A percentile compares a stretch with the other conserved stretches of the same genome.
Evolutionary conservation across 2,329 filamentous ascomycete genomes (phyloP).

Genomic region (Colletotrichum sp.): DNA sequence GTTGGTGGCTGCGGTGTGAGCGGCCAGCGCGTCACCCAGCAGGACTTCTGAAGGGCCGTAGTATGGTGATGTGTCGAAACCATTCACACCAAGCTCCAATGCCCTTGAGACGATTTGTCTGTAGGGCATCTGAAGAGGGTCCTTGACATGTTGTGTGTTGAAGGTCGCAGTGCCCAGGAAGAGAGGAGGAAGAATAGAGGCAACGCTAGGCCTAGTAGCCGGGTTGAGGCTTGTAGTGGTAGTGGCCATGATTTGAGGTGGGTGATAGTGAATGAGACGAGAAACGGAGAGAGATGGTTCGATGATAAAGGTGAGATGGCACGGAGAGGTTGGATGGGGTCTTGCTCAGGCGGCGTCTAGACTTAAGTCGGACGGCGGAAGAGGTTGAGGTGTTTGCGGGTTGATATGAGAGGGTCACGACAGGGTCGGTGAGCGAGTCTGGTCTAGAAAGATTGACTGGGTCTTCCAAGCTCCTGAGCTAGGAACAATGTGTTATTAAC

Average conservation of each 20-base stretch:
- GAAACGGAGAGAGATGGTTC: not conserved
- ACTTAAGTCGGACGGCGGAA: not conserved
- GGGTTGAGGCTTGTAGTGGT: not conserved
- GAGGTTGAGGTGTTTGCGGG: not conserved
- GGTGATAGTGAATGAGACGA: not conserved
- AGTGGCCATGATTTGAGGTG: not conserved
- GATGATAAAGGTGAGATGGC: not conserved
- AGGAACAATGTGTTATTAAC: not conserved
- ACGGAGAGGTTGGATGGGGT: not conserved
- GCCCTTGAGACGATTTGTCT: slow-evolving; percentile 15
- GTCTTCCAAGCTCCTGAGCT: not conserved
- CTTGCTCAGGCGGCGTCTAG: not conserved
- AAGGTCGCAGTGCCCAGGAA: slow-evolving; percentile 90
- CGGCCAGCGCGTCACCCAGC: slow-evolving; percentile 44
- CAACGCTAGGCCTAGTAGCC: not conserved
- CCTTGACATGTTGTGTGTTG: slow-evolving; percentile 78
- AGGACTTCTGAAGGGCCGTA: slow-evolving; percentile 19
- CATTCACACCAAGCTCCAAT: slow-evolving; percentile 13
- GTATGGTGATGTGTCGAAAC: slow-evolving; percentile 21
- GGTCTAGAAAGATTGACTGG: not conserved
- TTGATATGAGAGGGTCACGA: slow-evolving; percentile 2
- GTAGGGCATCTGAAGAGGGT: slow-evolving; percentile 19
- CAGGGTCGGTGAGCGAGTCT: not conserved
- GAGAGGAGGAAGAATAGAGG: slow-evolving; percentile 72
- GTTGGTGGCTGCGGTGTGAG: slow-evolving; percentile 60